These are phyloP conservation scores for Linderina pennispora DNA, from an alignment of 192 early-diverging fungal genomes.

Conservation along the genomic window DNA sequence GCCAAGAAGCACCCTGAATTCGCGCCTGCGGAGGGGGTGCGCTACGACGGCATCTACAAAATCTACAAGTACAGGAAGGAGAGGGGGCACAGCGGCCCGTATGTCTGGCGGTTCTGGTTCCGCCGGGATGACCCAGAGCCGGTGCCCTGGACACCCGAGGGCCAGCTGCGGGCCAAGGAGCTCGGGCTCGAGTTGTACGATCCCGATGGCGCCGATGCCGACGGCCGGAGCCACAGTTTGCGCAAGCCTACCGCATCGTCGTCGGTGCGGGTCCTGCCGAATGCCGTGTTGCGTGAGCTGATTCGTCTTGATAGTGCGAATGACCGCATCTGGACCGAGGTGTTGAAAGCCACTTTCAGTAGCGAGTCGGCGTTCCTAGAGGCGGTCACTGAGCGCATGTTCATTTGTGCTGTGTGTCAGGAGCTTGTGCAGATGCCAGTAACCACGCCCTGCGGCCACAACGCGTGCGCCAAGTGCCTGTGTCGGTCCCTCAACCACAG, in stretches of 20 bases:
- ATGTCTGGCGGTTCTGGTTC: constrained; percentile 59
- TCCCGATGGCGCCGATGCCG: constrained; percentile 3
- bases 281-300: too few relatives aligned
- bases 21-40: constrained; percentile 49
- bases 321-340: constrained; percentile 25
- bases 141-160: constrained; percentile 58
- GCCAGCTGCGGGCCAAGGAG: constrained; percentile 34
- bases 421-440: constrained; percentile 34
- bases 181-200: constrained; percentile 45
- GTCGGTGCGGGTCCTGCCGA: not conserved
- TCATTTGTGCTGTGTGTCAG: constrained; percentile 41
- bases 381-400: constrained; percentile 13
- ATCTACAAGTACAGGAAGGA: constrained; percentile 60
- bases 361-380: constrained; percentile 25
- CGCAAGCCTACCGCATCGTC: not conserved
- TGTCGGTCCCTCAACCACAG: constrained; percentile 21
- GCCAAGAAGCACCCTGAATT: constrained; percentile 44
- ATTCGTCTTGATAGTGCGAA: constrained; percentile 34
- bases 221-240: too few relatives aligned
- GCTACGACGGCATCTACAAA: constrained; percentile 66
- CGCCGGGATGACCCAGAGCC: constrained; percentile 58
- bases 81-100: constrained; percentile 38
- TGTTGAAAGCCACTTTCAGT: constrained; percentile 4
- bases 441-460: constrained; percentile 40
- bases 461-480: constrained; percentile 33